These are phyloP conservation scores for Colletotrichum caudatum DNA, from an alignment of 2,329 filamentous ascomycete species.

Conservation along the genomic window DNA sequence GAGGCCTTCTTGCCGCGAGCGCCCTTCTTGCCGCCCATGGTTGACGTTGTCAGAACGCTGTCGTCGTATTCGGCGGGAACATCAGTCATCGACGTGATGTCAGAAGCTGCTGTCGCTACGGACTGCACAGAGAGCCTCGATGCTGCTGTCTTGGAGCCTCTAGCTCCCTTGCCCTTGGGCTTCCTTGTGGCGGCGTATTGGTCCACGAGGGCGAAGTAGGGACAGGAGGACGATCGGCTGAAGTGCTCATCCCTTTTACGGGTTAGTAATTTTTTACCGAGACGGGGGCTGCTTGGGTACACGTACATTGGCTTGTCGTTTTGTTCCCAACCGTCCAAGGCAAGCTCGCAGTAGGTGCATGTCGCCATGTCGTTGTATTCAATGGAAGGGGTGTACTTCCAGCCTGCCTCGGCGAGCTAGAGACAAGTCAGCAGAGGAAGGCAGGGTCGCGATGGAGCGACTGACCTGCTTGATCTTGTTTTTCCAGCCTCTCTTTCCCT, in stretches of 20 bases:
- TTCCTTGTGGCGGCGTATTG: slow-evolving; percentile 69
- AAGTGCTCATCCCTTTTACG: slow-evolving; percentile 82
- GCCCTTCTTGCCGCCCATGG: slow-evolving; percentile 65
- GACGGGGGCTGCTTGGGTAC: slow-evolving; percentile 49
- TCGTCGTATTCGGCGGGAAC: slow-evolving; percentile 65
- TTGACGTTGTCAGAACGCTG: slow-evolving; percentile 69
- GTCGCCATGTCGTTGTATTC: slow-evolving; percentile 91
- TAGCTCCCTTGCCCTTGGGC: slow-evolving; percentile 65
- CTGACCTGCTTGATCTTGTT: slow-evolving; percentile 88
- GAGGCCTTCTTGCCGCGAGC: slow-evolving; percentile 67
- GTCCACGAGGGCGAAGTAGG: slow-evolving; percentile 81
- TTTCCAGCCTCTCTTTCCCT: slow-evolving; percentile 87
- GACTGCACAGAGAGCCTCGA: slow-evolving; percentile 75
- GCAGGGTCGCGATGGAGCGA: slow-evolving; percentile 10
- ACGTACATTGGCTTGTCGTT: slow-evolving; percentile 87
- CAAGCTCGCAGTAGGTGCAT: slow-evolving; percentile 90
- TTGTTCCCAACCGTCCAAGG: slow-evolving; percentile 94
- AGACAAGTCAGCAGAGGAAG: slow-evolving; percentile 27
- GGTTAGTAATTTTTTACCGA: background rate
- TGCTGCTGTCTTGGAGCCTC: slow-evolving; percentile 72
- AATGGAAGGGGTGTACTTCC: slow-evolving; percentile 88
- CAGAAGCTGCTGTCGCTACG: slow-evolving; percentile 62
- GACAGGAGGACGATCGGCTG: slow-evolving; percentile 80
- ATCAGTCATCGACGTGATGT: slow-evolving; percentile 62
- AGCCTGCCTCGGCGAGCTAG: slow-evolving; percentile 89